A percentile compares a stretch with the other conserved stretches of the same genome.
phyloP scores from a whole-genome alignment of 2,329 filamentous ascomycete genomes.

The Pyrenochaeta sp. region DNA sequence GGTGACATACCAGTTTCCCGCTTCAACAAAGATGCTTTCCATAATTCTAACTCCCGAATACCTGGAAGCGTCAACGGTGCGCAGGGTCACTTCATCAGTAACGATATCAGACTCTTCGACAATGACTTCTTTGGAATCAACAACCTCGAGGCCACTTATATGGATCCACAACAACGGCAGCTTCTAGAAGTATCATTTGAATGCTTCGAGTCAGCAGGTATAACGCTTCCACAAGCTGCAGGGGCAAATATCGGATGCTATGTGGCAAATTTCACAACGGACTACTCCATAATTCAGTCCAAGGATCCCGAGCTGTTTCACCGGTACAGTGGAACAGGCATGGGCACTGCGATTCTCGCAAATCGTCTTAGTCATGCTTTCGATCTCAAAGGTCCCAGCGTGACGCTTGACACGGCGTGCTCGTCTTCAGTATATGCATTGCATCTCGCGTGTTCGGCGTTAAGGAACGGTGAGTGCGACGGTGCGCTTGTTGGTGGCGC shows the following conservation, averaged over 20 bases:
- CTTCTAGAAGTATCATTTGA: conserved; percentile 25
- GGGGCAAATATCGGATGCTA: conserved; percentile 8
- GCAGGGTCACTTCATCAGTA: background rate
- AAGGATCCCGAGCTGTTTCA: conserved; percentile 21
- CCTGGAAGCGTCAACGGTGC: background rate
- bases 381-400: conserved; percentile 30
- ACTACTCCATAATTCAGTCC: conserved; percentile 17
- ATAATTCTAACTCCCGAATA: background rate
- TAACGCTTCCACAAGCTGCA: conserved; percentile 17
- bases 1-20: background rate
- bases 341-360: conserved; percentile 19
- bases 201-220: conserved; percentile 35
- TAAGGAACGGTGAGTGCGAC: conserved; percentile 25
- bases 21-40: conserved; percentile 1
- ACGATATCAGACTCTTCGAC: conserved; percentile 5
- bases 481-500: conserved; percentile 22
- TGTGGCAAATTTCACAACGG: conserved; percentile 18
- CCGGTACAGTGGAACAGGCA: conserved; percentile 24
- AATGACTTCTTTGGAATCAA: conserved; percentile 15
- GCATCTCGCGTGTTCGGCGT: conserved; percentile 17
- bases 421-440: conserved; percentile 24
- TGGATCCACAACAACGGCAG: conserved; percentile 32
- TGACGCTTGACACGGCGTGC: conserved; percentile 28
- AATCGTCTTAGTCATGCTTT: conserved; percentile 36
- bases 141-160: conserved; percentile 14